phyloP scores from a whole-genome alignment of 371 early-diverging fungal genomes.

The Mortierella sp. region DNA sequence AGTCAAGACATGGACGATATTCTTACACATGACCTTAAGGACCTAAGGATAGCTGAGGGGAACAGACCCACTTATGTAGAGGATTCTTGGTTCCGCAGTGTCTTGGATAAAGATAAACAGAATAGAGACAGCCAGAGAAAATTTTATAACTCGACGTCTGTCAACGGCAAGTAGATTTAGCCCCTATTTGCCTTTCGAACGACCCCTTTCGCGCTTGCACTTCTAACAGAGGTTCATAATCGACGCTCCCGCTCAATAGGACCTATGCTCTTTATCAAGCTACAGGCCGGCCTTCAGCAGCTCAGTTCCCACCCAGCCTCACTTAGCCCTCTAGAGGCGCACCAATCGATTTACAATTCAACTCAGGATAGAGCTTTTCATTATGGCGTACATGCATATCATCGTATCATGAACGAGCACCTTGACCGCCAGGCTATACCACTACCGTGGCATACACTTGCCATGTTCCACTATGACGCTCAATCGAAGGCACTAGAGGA shows the following conservation, averaged over 20 bases:
- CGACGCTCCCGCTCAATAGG: constrained; percentile 13
- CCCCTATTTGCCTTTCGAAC: neutral
- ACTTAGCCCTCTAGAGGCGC: constrained; percentile 6
- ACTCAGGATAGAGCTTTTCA: constrained; percentile 18
- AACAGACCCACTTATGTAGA: neutral
- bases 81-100: neutral
- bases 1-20: neutral
- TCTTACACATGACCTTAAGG: neutral
- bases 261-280: constrained; percentile 13
- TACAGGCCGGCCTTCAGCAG: constrained; percentile 23
- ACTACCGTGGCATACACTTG: constrained; percentile 37
- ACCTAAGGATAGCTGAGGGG: neutral
- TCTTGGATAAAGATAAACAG: neutral
- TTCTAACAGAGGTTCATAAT: neutral
- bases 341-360: neutral
- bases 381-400: constrained; percentile 20
- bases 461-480: constrained; percentile 41
- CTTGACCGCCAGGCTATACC: constrained; percentile 43
- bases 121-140: neutral
- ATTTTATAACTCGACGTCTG: neutral
- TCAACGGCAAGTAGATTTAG: constrained; percentile 2
- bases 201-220: neutral
- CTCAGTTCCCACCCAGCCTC: constrained; percentile 2
- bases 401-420: constrained; percentile 35
- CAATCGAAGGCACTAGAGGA: constrained; percentile 26